phyloP scores from a whole-genome alignment of 306 rosid species.

The Cicer yamashitae region DNA sequence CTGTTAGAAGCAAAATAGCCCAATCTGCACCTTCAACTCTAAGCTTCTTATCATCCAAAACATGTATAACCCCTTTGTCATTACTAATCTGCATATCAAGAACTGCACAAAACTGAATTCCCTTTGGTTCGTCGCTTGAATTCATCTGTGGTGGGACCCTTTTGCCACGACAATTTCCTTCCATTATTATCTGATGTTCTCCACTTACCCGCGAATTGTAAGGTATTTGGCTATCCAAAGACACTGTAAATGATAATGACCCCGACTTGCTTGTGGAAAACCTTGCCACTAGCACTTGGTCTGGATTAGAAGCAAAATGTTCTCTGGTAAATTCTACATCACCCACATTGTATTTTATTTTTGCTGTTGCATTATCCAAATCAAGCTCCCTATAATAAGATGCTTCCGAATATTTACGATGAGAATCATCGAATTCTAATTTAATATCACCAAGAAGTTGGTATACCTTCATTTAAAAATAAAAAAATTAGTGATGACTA shows the following conservation, averaged over 20 bases:
- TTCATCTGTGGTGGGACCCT: constrained; percentile 56
- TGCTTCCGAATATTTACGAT: constrained; percentile 62
- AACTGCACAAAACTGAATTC: constrained; percentile 78
- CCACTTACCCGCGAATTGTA: constrained; percentile 58
- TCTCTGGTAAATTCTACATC: constrained; percentile 79
- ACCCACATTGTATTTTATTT: constrained; percentile 70
- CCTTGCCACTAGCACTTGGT: constrained; percentile 79
- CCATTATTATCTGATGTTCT: constrained; percentile 65
- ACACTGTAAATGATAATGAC: constrained; percentile 73
- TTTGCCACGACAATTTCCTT: constrained; percentile 77
- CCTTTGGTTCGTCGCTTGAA: constrained; percentile 62
- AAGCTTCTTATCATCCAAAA: constrained; percentile 68
- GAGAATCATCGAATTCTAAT: constrained; percentile 78
- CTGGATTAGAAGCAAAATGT: constrained; percentile 80
- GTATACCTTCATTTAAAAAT: constrained; percentile 65
- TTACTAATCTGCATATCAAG: constrained; percentile 80
- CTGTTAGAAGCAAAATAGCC: constrained; percentile 77
- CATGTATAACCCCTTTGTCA: constrained; percentile 62
- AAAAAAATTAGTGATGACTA: constrained; percentile 25
- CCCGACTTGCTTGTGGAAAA: constrained; percentile 72
- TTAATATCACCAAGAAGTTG: constrained; percentile 87
- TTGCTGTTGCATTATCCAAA: constrained; percentile 79
- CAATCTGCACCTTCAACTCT: constrained; percentile 79
- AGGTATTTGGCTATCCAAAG: constrained; percentile 76
- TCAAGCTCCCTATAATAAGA: constrained; percentile 79